These are phyloP conservation scores for Meira nashicola DNA, from an alignment of 1,284 basidiomycete genomes.

Conservation along the genomic window DNA sequence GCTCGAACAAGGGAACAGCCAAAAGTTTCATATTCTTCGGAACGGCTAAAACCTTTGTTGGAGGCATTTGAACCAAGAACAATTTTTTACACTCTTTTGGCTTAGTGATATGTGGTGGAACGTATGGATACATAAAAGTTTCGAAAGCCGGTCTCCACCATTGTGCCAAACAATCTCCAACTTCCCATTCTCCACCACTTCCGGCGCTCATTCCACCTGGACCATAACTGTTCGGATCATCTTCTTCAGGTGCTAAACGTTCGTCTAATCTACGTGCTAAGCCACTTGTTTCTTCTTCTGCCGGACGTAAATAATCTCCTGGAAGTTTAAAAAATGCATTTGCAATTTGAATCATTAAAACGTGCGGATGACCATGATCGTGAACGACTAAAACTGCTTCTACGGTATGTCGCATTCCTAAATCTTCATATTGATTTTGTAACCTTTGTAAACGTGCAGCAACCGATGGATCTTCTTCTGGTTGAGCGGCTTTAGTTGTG, in stretches of 20 bases:
- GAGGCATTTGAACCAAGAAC: constrained; percentile 90
- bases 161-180: constrained; percentile 85
- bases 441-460: constrained; percentile 56
- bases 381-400: constrained; percentile 96
- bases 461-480: constrained; percentile 92
- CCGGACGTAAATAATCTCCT: constrained; percentile 94
- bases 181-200: constrained; percentile 67
- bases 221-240: constrained; percentile 27
- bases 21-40: constrained; percentile 98
- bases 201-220: constrained; percentile 14
- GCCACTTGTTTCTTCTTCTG: constrained; percentile 85
- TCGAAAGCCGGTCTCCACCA: constrained; percentile 99
- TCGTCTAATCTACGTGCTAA: constrained; percentile 81
- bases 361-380: constrained; percentile 62
- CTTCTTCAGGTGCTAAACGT: constrained; percentile 54
- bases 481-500: constrained; percentile 88
- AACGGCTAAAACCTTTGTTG: constrained; percentile 85
- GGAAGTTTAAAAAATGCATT: constrained; percentile 98
- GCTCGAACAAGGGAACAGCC: constrained; percentile 82
- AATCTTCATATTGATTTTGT: constrained; percentile 94
- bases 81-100: constrained; percentile 98
- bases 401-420: constrained; percentile 83
- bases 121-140: constrained; percentile 97
- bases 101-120: constrained; percentile 91
- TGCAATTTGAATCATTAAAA: constrained; percentile 95